Base-by-base conservation (phyloP, 2,329 filamentous ascomycete genomes). In the Aureobasidium sp. region DNA sequence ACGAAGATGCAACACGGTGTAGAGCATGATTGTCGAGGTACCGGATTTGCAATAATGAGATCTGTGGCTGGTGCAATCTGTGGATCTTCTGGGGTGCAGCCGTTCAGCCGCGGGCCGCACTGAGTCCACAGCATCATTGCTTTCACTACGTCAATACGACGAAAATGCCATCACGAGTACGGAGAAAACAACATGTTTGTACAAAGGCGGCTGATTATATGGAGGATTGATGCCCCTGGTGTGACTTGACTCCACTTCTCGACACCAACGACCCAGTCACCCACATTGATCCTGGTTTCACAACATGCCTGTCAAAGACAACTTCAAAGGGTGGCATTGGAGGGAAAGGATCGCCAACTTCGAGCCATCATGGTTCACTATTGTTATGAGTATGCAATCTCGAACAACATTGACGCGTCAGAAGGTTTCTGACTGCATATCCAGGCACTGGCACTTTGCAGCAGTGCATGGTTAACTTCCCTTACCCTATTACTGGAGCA, bases 321-420 rank as follows among this genome's bases (percentile, higher is more conserved):
- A 47, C n/a, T 15, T 59, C 7, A 50, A 56, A 43, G 61, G 44
- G 26, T 57, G 56, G 61, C 61, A 63, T 61, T 64, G 64, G 64
- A 36, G 57, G 29, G 59, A 68, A 56, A 63, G 66, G 17, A 65
- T 69, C 17, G 36, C 64, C 5, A 68, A 63, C 12, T 67, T 67
- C 29, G 64, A 66, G 47, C 64, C 66, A 39, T 68, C 67, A 66
- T 69, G 67, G 67, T 69, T 68, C 50, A 64, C 66, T 2, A 59
- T 69, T 24, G 60, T 50, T 32, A 69, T 69, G 67, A 65, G 67
- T 55, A 51, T 62, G 55, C 39, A 8, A 32, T 8, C 2, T 32
- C 26, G 26, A 1, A 34, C 17, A 13, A 37, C 13, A 34, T 41
- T 43, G 27, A 55, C 26, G n/a, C 17, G 37, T 5, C 12, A 13